Conservation (phyloP, 306 rosid species). For the Chamaecrista fasciculata region DNA sequence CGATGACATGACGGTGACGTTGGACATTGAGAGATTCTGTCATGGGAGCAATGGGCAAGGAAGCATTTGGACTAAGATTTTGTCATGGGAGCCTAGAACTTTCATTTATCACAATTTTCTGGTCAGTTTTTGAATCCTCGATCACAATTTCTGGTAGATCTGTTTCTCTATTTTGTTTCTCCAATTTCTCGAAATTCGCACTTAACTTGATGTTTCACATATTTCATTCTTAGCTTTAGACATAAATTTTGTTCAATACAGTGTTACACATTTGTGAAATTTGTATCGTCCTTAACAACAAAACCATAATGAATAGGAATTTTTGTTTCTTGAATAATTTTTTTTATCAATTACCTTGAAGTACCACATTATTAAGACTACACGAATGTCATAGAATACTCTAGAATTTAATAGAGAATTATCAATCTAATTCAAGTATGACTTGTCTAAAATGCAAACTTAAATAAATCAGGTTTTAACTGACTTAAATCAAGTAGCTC, state of each 20-base stretch:
- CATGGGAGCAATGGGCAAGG: too few species aligned
- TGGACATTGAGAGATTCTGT: too few species aligned
- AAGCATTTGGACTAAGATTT: slow-evolving; percentile 83
- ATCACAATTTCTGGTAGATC: not conserved
- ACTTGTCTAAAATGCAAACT: not conserved
- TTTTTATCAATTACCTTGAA: slow-evolving; percentile 3
- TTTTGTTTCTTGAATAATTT: not conserved
- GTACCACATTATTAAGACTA: not conserved
- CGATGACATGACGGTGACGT: slow-evolving; percentile 23
- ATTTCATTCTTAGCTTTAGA: not conserved
- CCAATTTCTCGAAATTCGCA: not conserved
- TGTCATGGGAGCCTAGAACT: slow-evolving; percentile 94
- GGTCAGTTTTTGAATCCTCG: slow-evolving; percentile 48
- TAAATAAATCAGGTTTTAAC: not conserved
- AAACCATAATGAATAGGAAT: not conserved
- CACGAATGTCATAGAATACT: not conserved
- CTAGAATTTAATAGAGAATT: not conserved
- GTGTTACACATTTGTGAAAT: slow-evolving; percentile 6
- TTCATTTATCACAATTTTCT: slow-evolving; percentile 81
- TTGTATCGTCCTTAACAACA: not conserved
- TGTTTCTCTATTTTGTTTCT: not conserved
- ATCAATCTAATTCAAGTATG: not conserved
- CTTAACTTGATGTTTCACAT: not conserved
- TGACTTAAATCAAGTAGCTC: not conserved
- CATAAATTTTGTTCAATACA: not conserved